These are phyloP conservation scores for Ambrosiella cleistominuta DNA, from an alignment of 2,329 filamentous ascomycete genomes.

Conservation along the genomic window DNA sequence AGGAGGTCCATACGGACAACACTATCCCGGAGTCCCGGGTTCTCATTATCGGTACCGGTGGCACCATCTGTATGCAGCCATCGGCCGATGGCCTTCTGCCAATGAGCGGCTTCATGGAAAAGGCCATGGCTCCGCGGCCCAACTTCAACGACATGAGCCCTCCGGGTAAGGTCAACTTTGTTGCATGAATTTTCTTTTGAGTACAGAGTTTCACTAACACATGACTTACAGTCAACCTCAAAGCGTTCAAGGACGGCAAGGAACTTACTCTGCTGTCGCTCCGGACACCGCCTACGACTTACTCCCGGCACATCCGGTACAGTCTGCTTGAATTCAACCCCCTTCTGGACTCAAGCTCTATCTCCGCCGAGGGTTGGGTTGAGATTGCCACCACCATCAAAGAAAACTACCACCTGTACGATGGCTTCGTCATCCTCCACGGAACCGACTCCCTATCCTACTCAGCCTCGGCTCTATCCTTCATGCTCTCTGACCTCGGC, in stretches of 20 bases:
- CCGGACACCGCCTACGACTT: slow-evolving; percentile 63
- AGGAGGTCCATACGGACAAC: slow-evolving; percentile 19
- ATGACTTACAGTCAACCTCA: slow-evolving; percentile 26
- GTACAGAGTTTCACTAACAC: background rate
- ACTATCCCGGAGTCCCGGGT: slow-evolving; percentile 54
- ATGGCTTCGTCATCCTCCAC: slow-evolving; percentile 81
- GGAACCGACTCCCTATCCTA: slow-evolving; percentile 83
- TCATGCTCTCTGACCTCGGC: slow-evolving; percentile 80
- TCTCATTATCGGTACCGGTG: slow-evolving; percentile 78
- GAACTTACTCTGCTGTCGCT: slow-evolving; percentile 44
- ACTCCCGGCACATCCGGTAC: slow-evolving; percentile 68
- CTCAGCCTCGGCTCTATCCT: slow-evolving; percentile 75
- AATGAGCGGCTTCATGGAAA: slow-evolving; percentile 61
- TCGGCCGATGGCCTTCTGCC: slow-evolving; percentile 67
- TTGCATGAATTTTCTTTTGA: background rate
- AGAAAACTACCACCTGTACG: slow-evolving; percentile 74
- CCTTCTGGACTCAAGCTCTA: slow-evolving; percentile 76
- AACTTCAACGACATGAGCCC: slow-evolving; percentile 58
- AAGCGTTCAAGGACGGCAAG: slow-evolving; percentile 33
- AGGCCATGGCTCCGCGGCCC: slow-evolving; percentile 63
- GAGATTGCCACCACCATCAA: slow-evolving; percentile 64
- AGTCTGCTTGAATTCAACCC: slow-evolving; percentile 70
- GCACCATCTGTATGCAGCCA: slow-evolving; percentile 80
- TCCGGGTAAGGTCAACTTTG: slow-evolving; percentile 16
- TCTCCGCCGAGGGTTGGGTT: slow-evolving; percentile 72